Percentiles rank a stretch among this genome's conserved stretches.
These are phyloP conservation scores for Cyclotella kingstonii DNA, from an alignment of 108 stramenopile species.

Conservation along the genomic window DNA sequence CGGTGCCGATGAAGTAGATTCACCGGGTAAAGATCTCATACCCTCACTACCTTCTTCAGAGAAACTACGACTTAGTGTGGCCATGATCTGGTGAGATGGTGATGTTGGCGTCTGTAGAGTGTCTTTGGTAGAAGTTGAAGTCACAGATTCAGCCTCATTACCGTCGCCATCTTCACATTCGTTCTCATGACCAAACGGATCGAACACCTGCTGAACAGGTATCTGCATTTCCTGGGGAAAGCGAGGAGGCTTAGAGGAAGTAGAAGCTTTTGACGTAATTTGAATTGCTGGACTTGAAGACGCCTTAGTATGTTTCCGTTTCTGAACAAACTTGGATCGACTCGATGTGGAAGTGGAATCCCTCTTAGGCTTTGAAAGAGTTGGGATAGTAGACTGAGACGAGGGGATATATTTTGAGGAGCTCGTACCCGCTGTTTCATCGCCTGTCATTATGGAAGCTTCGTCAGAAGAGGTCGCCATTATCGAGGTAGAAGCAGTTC, in stretches of 20 bases:
- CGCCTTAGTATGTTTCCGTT: conserved; percentile 15
- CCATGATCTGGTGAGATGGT: background rate
- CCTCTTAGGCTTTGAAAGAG: conserved; percentile 33
- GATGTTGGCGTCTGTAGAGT: background rate
- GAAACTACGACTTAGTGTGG: conserved; percentile 17
- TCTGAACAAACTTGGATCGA: conserved; percentile 36
- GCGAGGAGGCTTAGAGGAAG: conserved; percentile 10
- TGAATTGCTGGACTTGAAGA: background rate
- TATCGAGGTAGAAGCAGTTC: conserved; percentile 29
- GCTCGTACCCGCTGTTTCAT: conserved; percentile 30
- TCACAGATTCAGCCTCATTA: conserved; percentile 4
- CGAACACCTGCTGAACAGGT: conserved; percentile 24
- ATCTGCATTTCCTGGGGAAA: conserved; percentile 12
- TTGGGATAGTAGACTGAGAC: conserved; percentile 28
- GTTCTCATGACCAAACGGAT: conserved; percentile 36
- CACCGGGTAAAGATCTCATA: conserved; percentile 9
- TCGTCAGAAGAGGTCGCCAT: conserved; percentile 32
- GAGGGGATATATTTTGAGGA: conserved; percentile 25
- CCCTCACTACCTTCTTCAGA: conserved; percentile 40
- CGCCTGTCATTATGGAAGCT: conserved; percentile 23
- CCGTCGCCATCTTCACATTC: conserved; percentile 6
- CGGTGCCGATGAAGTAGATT: background rate
- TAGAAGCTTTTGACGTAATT: background rate
- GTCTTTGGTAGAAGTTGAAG: conserved; percentile 12
- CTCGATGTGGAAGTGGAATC: conserved; percentile 24